Evolutionary conservation across 2,329 filamentous ascomycete genomes (phyloP).

Genomic region (Dichotomopilus funicola): DNA sequence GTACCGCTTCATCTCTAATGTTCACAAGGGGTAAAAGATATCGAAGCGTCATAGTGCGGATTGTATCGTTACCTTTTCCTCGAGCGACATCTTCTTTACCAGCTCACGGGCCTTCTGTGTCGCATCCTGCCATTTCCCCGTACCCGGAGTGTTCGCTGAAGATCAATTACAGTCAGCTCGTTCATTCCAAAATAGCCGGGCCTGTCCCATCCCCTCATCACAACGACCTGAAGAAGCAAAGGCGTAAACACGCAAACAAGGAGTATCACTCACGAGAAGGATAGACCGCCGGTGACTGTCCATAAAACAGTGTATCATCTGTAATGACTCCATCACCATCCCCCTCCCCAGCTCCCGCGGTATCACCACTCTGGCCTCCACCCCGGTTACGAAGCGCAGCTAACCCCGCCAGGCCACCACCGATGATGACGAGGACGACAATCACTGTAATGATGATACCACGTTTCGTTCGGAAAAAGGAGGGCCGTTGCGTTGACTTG

Average conservation of each 20-base stretch:
- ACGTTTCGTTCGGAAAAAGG: conserved; percentile 28
- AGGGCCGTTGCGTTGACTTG: conserved; percentile 23
- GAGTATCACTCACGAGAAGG: conserved; percentile 41
- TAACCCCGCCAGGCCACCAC: conserved; percentile 31
- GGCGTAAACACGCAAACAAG: not conserved
- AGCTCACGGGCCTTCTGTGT: conserved; percentile 61
- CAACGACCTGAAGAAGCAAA: not conserved
- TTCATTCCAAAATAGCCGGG: not conserved
- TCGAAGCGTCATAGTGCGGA: not conserved
- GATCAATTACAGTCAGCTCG: not conserved
- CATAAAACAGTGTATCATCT: conserved; percentile 42
- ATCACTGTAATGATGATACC: conserved; percentile 25
- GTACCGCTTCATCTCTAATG: not conserved
- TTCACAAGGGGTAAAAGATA: not conserved
- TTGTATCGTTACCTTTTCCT: conserved; percentile 54
- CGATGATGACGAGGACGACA: conserved; percentile 29
- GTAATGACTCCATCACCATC: conserved; percentile 26
- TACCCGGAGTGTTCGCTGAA: conserved; percentile 48
- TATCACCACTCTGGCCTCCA: not conserved
- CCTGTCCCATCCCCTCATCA: not conserved
- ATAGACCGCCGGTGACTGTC: conserved; percentile 44
- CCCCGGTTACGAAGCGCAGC: conserved; percentile 26
- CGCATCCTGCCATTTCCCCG: conserved; percentile 61
- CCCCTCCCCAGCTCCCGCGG: not conserved
- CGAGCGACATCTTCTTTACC: conserved; percentile 64